Percentiles rank a stretch among this genome's conserved stretches.
phyloP scores from a whole-genome alignment of 1,139 yeast genomes.

The Magnusiomyces tetraspermus region DNA sequence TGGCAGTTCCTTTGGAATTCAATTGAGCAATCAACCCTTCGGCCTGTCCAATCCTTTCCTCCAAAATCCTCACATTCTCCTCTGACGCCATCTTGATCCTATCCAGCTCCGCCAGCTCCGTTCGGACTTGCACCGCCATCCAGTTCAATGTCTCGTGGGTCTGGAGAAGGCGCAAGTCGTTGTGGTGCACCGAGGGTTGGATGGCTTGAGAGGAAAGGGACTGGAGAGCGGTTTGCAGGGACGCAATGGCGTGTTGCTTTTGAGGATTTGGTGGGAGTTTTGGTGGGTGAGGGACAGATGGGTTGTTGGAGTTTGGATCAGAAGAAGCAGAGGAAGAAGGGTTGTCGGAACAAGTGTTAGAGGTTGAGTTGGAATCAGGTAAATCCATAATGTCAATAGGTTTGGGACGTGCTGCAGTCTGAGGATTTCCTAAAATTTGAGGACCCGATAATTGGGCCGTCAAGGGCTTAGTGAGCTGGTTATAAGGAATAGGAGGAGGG shows the following conservation, averaged over 20 bases:
- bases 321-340: slow-evolving; percentile 1
- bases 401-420: slow-evolving; percentile 8
- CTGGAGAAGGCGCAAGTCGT: slow-evolving; percentile 67
- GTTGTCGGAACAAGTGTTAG: too few species aligned
- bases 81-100: slow-evolving; percentile 36
- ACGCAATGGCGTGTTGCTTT: slow-evolving; percentile 24
- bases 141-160: slow-evolving; percentile 22
- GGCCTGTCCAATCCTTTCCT: slow-evolving; percentile 26
- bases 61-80: slow-evolving; percentile 30
- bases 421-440: too few species aligned
- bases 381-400: slow-evolving; percentile 19
- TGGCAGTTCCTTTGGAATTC: too few species aligned
- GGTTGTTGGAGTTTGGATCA: slow-evolving; percentile 3
- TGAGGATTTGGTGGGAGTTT: slow-evolving; percentile 20
- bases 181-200: slow-evolving; percentile 16
- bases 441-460: too few species aligned
- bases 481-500: background rate
- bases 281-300: slow-evolving; percentile 19
- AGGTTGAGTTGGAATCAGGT: slow-evolving; percentile 9
- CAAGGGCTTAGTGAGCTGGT: too few species aligned
- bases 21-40: slow-evolving; percentile 23
- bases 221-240: slow-evolving; percentile 13
- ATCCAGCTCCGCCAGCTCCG: slow-evolving; percentile 75
- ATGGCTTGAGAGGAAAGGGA: slow-evolving; percentile 28
- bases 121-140: slow-evolving; percentile 32